Conservation (phyloP, 192 early-diverging fungal species). For the Helicostylum pulchrum region DNA sequence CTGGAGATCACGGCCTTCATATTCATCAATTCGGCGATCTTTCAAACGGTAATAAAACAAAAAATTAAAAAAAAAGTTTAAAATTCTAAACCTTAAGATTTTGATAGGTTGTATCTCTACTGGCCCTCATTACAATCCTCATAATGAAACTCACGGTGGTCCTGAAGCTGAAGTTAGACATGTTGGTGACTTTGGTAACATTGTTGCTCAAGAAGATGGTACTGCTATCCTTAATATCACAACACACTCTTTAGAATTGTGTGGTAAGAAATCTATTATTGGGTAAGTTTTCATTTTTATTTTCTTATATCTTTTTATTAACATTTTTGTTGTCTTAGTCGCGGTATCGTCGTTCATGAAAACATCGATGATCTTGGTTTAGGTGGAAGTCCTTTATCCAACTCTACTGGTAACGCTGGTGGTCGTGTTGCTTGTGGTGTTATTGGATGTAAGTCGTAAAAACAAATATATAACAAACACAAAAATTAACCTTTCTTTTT, state of each 20-base stretch:
- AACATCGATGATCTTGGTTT: conserved; percentile 77
- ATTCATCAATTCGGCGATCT: conserved; percentile 76
- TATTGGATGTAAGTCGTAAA: conserved; percentile 52
- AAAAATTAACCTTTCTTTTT: no score
- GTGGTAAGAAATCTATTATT: conserved; percentile 65
- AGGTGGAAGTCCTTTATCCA: conserved; percentile 60
- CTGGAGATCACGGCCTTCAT: conserved; percentile 84
- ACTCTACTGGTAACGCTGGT: conserved; percentile 81
- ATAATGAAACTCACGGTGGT: conserved; percentile 74
- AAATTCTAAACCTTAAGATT: not conserved
- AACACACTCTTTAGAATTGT: conserved; percentile 60
- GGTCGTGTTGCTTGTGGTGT: conserved; percentile 81
- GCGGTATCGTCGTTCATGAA: conserved; percentile 78
- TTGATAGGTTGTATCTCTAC: conserved; percentile 73
- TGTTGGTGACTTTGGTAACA: conserved; percentile 90
- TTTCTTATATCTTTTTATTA: not conserved
- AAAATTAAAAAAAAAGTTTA: not conserved
- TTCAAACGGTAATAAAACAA: conserved; percentile 40
- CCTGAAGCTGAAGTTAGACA: conserved; percentile 67
- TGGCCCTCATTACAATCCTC: conserved; percentile 86
- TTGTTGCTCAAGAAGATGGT: conserved; percentile 54
- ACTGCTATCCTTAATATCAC: conserved; percentile 41
- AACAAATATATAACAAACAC: no score
- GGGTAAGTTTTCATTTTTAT: conserved; percentile 41
- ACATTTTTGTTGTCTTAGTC: conserved; percentile 31